Base-by-base conservation (phyloP, 192 early-diverging fungal species). In the Powellomyces hirtus region DNA sequence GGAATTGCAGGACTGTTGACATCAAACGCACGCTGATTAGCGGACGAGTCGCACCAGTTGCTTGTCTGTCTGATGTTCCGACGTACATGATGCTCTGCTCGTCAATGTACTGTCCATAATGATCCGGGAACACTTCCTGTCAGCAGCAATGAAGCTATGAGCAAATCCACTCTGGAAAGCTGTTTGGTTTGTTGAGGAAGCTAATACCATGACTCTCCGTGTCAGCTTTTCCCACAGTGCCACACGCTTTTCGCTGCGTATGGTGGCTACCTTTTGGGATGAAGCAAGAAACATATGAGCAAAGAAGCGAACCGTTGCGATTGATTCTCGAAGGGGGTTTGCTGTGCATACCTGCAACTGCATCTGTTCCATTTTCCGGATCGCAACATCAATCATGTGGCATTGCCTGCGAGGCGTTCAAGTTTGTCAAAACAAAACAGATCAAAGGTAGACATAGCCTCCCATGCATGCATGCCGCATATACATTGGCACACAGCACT, bases 351-450 rank as follows among this genome's bases (percentile, higher is more conserved):
- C 71, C 42, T 84, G 78, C 30, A 71, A 3, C 35, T 85, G 78
- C 46, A 82, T 29, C 24, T 80, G 62, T 59, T 85, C 83, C 58
- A 85, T 59, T 52, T 85, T 85, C 7, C 77, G 70, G 30, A 85
- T 85, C 8, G 83, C 79, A 18, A 85, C 73, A 61, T 85, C 78
- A 11, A 85, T 56, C 18, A 85, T 61, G 52, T 79, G 77, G 27
- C 59, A 52, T 56, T 85, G 79, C 33, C 79, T 79, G n/a, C n/a
- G n/a, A n/a, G n/a, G n/a, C n/a, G n/a, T n/a, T n/a, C n/a, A n/a
- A 37, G n/a, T 16, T n/a, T 20, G 44, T 27, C 29, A 0, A 42
- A 7, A 8, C 31, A 24, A 63, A 67, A 26, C 14, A 0, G 4
- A 22, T 50, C 44, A 62, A 31, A 16, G 29, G 10, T 2, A 30